Base-by-base conservation (phyloP, 176 grass and related monocot species). In the Rhipidocladum racemiflorum region DNA sequence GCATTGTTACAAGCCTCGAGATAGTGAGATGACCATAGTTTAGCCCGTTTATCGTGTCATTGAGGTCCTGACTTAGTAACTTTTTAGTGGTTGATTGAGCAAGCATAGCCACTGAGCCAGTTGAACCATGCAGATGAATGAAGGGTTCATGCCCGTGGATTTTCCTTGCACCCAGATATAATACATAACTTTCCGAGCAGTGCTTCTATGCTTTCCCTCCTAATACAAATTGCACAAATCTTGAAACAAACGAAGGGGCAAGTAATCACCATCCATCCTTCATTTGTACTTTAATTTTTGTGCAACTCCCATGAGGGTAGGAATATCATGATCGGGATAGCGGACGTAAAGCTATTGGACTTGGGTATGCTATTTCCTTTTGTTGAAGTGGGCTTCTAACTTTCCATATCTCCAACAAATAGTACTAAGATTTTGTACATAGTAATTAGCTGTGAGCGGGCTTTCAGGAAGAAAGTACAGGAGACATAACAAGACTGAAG, bases 1-100 rank as follows among this genome's bases (percentile, higher is more conserved):
- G 8, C 39, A 9, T 7, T 70, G 4, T 60, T 62, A 70, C 8
- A 72, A 54, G 34, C 56, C 53, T 70, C 15, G 1, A 71, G 21
- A 63, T 2, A 61, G 29, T n/a, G 61, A 34, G 32, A 34, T 48
- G 38, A 81, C 24, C 55, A 75, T 40, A 51, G 9, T 32, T 62
- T 70, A 77, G 55, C 7, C 27, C 7, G 25, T 1, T 34, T 34
- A 34, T 34, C 32, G 2, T 34, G 32, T 34, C 3, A 34, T 17
- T 61, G n/a, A 86, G 23, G 32, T 51, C 56, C 74, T 34, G 21
- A 53, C 61, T 80, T 35, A n/a, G 2, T 34, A 80, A 53, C 60
- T 36, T 46, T 8, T 81, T 25, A 42, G 17, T 57, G 65, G 16
- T 70, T 68, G 4, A 66, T 74, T 34, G 38, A 81, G 40, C 20